Evolutionary conservation across 2,329 filamentous ascomycete species (phyloP).

Genomic region (Orbilia javanica): DNA sequence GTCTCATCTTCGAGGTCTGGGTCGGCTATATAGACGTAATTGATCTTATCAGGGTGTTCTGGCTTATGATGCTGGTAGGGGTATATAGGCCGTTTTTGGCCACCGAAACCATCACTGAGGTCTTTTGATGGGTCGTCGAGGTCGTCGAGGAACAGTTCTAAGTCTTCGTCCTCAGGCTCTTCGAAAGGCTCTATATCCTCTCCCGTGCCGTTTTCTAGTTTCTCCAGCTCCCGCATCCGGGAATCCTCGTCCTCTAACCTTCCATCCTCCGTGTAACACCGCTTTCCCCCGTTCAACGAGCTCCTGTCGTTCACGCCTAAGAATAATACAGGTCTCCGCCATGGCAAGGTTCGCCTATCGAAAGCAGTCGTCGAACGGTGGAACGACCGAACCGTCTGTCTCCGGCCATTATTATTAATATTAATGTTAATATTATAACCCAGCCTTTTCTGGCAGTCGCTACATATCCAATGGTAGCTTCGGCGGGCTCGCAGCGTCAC

Average conservation of each 20-base stretch:
- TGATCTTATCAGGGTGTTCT: slow-evolving; percentile 10
- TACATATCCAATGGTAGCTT: slow-evolving; percentile 58
- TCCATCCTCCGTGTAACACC: slow-evolving; percentile 2
- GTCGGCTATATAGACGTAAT: slow-evolving; percentile 7
- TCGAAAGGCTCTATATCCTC: not conserved
- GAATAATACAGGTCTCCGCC: slow-evolving; percentile 10
- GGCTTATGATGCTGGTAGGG: not conserved
- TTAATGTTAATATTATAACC: slow-evolving; percentile 19
- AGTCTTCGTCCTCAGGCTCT: not conserved
- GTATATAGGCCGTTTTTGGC: not conserved
- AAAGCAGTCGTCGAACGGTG: not conserved
- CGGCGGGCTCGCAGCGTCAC: slow-evolving; percentile 49
- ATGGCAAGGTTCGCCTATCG: not conserved
- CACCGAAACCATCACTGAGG: not conserved
- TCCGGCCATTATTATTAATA: slow-evolving; percentile 17
- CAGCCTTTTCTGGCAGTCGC: slow-evolving; percentile 49
- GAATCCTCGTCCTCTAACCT: not conserved
- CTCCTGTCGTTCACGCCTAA: not conserved
- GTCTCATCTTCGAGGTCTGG: slow-evolving; percentile 10
- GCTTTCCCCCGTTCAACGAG: not conserved
- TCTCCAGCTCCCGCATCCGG: not conserved
- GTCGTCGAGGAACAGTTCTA: slow-evolving; percentile 2
- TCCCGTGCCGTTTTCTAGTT: not conserved
- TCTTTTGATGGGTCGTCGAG: slow-evolving; percentile 3
- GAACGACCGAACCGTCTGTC: slow-evolving; percentile 24